Evolutionary conservation across 139 green algal genomes (phyloP).

Genomic region (Volvox africanus): DNA sequence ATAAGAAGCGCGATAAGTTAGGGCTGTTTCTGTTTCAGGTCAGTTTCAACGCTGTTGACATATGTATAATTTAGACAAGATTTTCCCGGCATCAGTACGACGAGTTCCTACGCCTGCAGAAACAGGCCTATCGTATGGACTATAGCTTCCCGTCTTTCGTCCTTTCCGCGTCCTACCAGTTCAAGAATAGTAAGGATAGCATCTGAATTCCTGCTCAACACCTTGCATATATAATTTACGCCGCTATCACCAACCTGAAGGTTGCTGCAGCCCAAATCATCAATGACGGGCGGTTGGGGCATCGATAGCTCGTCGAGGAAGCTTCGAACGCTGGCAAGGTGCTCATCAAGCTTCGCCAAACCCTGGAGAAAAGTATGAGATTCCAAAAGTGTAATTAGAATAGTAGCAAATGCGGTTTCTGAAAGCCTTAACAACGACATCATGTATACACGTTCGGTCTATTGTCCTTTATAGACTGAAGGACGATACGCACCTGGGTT

Average conservation of each 20-base stretch:
- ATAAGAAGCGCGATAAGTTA: no score
- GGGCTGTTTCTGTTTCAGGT: no score
- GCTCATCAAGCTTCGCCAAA: constrained; percentile 17
- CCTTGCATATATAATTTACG: no score
- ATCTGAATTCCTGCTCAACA: no score
- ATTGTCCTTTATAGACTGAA: not conserved
- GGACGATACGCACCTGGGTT: constrained; percentile 2
- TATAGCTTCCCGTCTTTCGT: no score
- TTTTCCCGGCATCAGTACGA: no score
- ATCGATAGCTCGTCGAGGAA: constrained; percentile 29
- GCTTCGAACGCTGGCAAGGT: constrained; percentile 1
- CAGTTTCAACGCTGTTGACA: no score
- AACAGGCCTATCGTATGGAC: no score
- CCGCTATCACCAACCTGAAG: constrained; percentile 10
- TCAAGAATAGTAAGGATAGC: no score
- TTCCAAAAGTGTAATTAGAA: not conserved
- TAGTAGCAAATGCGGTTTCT: not conserved
- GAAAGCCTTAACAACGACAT: not conserved
- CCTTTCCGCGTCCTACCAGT: no score
- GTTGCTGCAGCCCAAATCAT: not conserved
- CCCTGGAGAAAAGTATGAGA: not conserved
- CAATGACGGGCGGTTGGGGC: not conserved
- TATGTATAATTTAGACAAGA: no score
- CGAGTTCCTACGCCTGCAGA: no score
- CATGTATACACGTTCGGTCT: not conserved